These are phyloP conservation scores for Cladosporium sp. DNA, from an alignment of 2,329 filamentous ascomycete species.

Conservation along the genomic window DNA sequence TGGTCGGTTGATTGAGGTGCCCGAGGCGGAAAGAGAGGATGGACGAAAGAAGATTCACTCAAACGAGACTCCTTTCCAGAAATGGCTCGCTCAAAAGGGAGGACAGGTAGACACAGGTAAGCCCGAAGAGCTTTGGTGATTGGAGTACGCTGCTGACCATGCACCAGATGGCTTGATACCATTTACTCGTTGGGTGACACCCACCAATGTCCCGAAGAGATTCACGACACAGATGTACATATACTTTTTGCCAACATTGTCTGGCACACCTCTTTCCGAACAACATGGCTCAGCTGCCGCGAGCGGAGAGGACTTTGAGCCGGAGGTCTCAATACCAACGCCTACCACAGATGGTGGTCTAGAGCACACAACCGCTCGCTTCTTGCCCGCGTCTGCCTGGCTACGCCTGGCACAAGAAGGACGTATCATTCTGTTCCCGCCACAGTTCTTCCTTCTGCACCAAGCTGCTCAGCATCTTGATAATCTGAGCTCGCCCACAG, in stretches of 20 bases:
- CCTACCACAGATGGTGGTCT: conserved; percentile 67
- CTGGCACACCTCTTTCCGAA: conserved; percentile 31
- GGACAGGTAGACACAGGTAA: conserved; percentile 62
- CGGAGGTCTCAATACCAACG: conserved; percentile 57
- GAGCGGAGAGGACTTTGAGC: conserved; percentile 24
- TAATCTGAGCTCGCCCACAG: conserved; percentile 24
- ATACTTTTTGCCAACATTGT: conserved; percentile 66
- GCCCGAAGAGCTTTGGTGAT: conserved; percentile 17
- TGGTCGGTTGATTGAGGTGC: conserved; percentile 57
- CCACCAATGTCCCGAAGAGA: conserved; percentile 63
- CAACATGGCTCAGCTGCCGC: conserved; percentile 13
- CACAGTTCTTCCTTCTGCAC: conserved; percentile 71
- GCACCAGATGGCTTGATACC: conserved; percentile 61
- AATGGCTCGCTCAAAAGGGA: conserved; percentile 58
- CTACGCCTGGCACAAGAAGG: conserved; percentile 57
- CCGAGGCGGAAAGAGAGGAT: conserved; percentile 55
- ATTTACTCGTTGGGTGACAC: conserved; percentile 91
- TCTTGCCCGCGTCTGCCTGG: conserved; percentile 67
- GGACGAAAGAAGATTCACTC: conserved; percentile 66
- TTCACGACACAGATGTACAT: conserved; percentile 98
- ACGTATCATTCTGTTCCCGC: conserved; percentile 81
- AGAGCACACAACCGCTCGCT: conserved; percentile 71
- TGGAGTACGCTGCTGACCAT: neutral
- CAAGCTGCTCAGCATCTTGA: conserved; percentile 37
- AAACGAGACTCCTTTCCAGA: conserved; percentile 59